These are phyloP conservation scores for Medicago lupulina DNA, from an alignment of 306 rosid species.

Conservation along the genomic window DNA sequence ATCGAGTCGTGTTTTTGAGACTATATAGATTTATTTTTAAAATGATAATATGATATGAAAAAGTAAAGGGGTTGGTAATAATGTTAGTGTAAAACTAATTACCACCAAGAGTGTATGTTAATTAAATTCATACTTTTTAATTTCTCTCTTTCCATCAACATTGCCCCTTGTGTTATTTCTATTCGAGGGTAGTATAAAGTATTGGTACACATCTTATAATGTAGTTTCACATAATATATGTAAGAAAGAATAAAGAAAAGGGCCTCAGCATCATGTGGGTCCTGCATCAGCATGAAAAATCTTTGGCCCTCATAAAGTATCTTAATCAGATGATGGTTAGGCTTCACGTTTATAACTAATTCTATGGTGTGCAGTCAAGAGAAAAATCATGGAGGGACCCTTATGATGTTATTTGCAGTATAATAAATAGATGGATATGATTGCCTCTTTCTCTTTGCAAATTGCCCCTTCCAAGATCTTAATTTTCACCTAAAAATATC, in stretches of 20 bases:
- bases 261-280: constrained; percentile 45
- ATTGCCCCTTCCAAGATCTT: background rate
- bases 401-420: constrained; percentile 54
- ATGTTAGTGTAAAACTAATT: no score
- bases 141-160: background rate
- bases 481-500: constrained; percentile 21
- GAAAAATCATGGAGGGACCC: constrained; percentile 65
- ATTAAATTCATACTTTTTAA: background rate
- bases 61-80: no score
- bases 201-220: background rate
- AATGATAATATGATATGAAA: no score
- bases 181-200: constrained; percentile 32
- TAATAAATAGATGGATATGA: constrained; percentile 55
- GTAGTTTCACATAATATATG: constrained; percentile 5
- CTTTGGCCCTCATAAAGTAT: constrained; percentile 55
- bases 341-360: constrained; percentile 76
- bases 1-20: no score
- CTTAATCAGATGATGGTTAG: constrained; percentile 69
- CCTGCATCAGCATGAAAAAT: constrained; percentile 54
- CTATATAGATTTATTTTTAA: no score
- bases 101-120: no score
- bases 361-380: constrained; percentile 64
- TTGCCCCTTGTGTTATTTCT: constrained; percentile 46
- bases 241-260: constrained; percentile 1
- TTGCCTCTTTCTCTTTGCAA: constrained; percentile 50